Base-by-base conservation (phyloP, 441 rosid genomes). In the California macrophylla region DNA sequence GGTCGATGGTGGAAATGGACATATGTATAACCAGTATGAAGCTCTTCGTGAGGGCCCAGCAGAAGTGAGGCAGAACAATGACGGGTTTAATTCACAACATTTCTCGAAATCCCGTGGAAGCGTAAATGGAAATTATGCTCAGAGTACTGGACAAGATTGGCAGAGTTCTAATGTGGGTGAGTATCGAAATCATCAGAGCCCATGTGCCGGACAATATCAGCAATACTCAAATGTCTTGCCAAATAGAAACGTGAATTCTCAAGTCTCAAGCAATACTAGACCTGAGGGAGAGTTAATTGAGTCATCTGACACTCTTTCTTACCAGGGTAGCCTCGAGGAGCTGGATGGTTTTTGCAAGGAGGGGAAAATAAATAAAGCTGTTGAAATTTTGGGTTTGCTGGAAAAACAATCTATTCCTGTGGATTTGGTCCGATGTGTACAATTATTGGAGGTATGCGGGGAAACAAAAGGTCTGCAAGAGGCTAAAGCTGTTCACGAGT, bases 401-500 rank as follows among this genome's bases (percentile, higher is more conserved):
- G 86, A 75, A 58, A 73, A 79, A 66, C 69, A 70, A 64, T 47
- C 73, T 64, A 40, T 83, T 78, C 29, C 65, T 64, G 80, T 93
- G 72, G 93, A 88, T 79, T 78, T 80, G 60, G 66, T 70, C 54
- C 74, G 77, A n/a, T 79, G 78, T 54, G 70, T 86, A 70, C 74
- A 58, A 26, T 78, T 93, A 80, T 83, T 92, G 36, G 77, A 81
- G 66, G 78, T 74, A 0, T 93, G 96, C 70, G 95, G 88, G 7
- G 88, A 93, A 54, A 82, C 73, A 36, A 82, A 83, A 69, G 87
- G 85, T 72, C 68, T 82, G 28, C 67, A 85, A 72, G 91, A 88
- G 76, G 97, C 93, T 30, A 84, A 83, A 77, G 54, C 52, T 42
- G 82, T 88, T 74, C 91, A 93, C 54, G 77, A 84, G 70, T 73